Base-by-base conservation (phyloP, 2,329 filamentous ascomycete species). In the Ophiocordyceps sinensis region DNA sequence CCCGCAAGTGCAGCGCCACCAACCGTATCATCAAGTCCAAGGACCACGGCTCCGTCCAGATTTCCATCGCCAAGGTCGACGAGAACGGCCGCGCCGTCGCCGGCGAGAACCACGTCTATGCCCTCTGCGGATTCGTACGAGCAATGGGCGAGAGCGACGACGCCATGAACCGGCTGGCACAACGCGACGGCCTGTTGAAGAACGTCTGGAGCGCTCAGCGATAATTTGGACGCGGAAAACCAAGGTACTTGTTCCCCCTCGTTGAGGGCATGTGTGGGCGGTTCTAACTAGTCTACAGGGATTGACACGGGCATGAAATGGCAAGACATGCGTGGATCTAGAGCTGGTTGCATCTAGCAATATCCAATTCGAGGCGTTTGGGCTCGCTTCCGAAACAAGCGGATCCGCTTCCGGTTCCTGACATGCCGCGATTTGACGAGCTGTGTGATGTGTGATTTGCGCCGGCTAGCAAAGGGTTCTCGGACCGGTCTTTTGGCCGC, bases 21-120 rank as follows among this genome's bases (percentile, higher is more conserved):
- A 93, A 94, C 85, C 86, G 91, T 73, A 95, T 96, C 78, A 96
- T 98, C 82, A 95, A 95, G 77, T 87, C 91, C 76, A 95, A 96
- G 77, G 91, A 98, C 74, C 91, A 98, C 79, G 89, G 86, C 60
- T 94, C 85, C 50, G 91, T 96, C 59, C 91, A 98, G 73, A 86
- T 98, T 70, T 85, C 82, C 59, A 75, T 98, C 65, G 89, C 82
- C 69, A 96, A 95, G 77, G 91, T 98, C 59, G 89, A 96, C 70
- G 91, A 98, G 82, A 93, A 88, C 74, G 91, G 91, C 66, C 85
- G 88, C 60, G 87, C 88, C 54, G 62, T 79, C 72, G 86, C 85
- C 56, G 87, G 89, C 70, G 91, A 95, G 75, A 94, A 88, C 81
- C 84, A 95, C 71, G 81, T 85, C 64, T 98, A 94, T 67, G 89